A percentile compares a stretch with the other conserved stretches of the same genome.
Conservation (phyloP, 306 rosid species). For the Inga oerstediana region DNA sequence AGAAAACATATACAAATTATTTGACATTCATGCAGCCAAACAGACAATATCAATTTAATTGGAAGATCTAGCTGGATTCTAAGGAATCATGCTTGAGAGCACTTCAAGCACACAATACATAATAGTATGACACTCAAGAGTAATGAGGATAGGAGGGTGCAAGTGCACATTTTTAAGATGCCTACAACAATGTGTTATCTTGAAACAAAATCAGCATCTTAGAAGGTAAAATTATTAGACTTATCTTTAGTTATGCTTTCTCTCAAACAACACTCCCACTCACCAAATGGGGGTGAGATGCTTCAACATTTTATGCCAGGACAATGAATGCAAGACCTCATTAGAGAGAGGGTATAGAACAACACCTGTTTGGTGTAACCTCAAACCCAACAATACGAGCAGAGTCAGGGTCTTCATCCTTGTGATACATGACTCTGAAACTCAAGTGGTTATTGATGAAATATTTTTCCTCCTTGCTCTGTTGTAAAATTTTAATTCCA, state of each 20-base stretch:
- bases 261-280: neutral
- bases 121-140: neutral
- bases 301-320: neutral
- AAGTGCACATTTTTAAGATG: neutral
- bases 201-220: neutral
- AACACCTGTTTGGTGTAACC: slow-evolving; percentile 68
- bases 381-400: slow-evolving; percentile 81
- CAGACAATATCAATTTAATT: neutral
- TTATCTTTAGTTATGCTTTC: neutral
- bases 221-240: neutral
- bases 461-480: slow-evolving; percentile 75
- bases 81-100: neutral
- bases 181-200: neutral
- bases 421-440: slow-evolving; percentile 77
- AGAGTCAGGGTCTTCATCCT: slow-evolving; percentile 61
- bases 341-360: neutral
- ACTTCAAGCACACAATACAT: neutral
- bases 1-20: neutral
- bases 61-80: neutral
- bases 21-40: neutral
- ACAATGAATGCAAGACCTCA: neutral
- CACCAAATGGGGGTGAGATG: neutral
- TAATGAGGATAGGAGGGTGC: neutral
- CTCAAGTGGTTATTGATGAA: slow-evolving; percentile 77
- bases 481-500: slow-evolving; percentile 17